Evolutionary conservation across 1,284 basidiomycete genomes (phyloP).

Genomic region (Phellopilus nigrolimitatus): DNA sequence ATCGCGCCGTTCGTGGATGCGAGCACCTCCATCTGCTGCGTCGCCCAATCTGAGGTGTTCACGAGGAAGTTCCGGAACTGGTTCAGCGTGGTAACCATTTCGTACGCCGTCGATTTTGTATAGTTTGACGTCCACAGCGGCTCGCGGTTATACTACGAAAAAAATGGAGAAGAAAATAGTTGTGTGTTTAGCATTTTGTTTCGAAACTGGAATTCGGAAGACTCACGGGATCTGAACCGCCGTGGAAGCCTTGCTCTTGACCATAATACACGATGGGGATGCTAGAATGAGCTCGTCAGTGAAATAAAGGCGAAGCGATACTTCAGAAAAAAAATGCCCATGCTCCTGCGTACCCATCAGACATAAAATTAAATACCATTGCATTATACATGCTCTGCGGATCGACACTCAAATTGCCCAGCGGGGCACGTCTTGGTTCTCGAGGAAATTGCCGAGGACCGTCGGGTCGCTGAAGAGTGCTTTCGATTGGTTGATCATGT

Average conservation of each 20-base stretch:
- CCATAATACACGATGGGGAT: conserved; percentile 82
- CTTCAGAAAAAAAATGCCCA: no score
- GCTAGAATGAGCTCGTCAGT: conserved; percentile 45
- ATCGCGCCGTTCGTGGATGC: conserved; percentile 54
- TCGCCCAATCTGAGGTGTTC: conserved; percentile 55
- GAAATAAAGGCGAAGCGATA: neutral
- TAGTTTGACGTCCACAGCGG: conserved; percentile 75
- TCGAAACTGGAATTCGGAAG: neutral
- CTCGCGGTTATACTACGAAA: conserved; percentile 61
- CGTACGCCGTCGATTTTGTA: conserved; percentile 53
- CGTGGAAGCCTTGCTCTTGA: conserved; percentile 65
- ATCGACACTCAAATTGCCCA: conserved; percentile 63
- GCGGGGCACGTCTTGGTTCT: conserved; percentile 78
- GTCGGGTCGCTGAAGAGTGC: conserved; percentile 42
- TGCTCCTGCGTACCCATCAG: no score
- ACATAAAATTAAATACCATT: conserved; percentile 62
- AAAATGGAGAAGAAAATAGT: conserved; percentile 5
- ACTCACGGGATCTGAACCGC: conserved; percentile 55
- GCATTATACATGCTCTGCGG: conserved; percentile 61
- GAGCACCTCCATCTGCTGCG: conserved; percentile 53
- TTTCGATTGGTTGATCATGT: conserved; percentile 49
- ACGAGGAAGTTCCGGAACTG: conserved; percentile 68
- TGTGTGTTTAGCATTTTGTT: neutral
- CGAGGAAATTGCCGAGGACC: conserved; percentile 74
- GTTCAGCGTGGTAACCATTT: conserved; percentile 62